Percentiles rank a stretch among this genome's conserved stretches.
Conservation (phyloP, 495 filamentous ascomycete genomes). For the Xylaria flabelliformis region DNA sequence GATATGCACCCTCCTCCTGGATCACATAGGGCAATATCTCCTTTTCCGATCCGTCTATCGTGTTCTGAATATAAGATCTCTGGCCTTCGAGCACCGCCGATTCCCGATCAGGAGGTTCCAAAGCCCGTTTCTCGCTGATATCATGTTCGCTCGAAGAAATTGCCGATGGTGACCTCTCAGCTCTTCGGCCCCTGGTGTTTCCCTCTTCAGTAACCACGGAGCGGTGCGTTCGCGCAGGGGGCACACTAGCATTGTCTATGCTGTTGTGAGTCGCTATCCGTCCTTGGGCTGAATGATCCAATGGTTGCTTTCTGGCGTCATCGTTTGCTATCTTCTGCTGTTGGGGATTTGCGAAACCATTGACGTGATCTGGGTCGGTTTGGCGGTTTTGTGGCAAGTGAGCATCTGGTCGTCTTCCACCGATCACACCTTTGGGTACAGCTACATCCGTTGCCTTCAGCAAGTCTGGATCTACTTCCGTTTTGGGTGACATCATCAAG, state of each 20-base stretch:
- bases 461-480: not conserved
- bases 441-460: not conserved
- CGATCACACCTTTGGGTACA: not conserved
- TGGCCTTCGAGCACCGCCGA: not conserved
- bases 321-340: not conserved
- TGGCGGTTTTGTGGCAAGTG: not conserved
- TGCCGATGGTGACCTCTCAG: not conserved
- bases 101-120: not conserved
- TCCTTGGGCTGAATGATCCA: not conserved
- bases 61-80: not conserved
- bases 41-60: not conserved
- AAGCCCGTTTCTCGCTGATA: not conserved
- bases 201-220: not conserved
- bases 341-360: not conserved
- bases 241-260: not conserved
- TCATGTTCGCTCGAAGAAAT: not conserved
- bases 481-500: not conserved
- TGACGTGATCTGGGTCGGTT: not conserved
- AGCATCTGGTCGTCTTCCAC: too few species aligned
- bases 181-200: not conserved
- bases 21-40: slow-evolving; percentile 10
- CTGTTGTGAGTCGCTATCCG: not conserved
- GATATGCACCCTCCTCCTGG: not conserved
- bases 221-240: not conserved
- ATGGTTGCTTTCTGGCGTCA: not conserved